Conservation (phyloP, 306 rosid genomes). For the Myrica gale region DNA sequence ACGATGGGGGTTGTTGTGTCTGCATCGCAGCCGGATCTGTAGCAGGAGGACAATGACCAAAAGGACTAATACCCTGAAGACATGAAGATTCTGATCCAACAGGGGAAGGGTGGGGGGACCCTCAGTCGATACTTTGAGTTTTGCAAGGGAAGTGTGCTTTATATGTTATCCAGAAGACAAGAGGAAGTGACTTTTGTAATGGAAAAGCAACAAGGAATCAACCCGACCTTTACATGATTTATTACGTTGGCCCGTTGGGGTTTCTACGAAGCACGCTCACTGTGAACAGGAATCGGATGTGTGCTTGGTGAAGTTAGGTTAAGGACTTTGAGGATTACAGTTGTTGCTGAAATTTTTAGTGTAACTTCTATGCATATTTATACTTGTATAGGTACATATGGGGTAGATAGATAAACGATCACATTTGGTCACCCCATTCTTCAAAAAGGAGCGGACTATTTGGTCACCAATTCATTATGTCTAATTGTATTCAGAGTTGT, state of each 20-base stretch:
- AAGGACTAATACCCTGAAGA: not conserved
- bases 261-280: slow-evolving; percentile 3
- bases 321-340: not conserved
- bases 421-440: too few relatives aligned
- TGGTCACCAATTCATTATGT: not conserved
- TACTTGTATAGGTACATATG: too few relatives aligned
- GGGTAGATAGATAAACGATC: too few relatives aligned
- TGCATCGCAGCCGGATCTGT: not conserved
- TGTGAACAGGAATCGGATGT: not conserved
- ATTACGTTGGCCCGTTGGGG: too few relatives aligned
- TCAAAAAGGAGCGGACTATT: too few relatives aligned
- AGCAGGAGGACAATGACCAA: not conserved
- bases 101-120: not conserved
- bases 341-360: not conserved
- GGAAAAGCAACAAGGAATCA: not conserved
- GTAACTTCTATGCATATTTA: too few relatives aligned
- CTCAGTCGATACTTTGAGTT: not conserved
- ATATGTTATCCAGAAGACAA: not conserved
- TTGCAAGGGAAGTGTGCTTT: not conserved
- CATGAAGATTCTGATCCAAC: not conserved
- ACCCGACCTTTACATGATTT: not conserved
- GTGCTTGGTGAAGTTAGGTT: slow-evolving; percentile 2
- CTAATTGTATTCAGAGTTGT: not conserved
- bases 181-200: not conserved
- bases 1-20: not conserved